These are phyloP conservation scores for Botrytis elliptica DNA, from an alignment of 2,329 filamentous ascomycete species.

Conservation along the genomic window DNA sequence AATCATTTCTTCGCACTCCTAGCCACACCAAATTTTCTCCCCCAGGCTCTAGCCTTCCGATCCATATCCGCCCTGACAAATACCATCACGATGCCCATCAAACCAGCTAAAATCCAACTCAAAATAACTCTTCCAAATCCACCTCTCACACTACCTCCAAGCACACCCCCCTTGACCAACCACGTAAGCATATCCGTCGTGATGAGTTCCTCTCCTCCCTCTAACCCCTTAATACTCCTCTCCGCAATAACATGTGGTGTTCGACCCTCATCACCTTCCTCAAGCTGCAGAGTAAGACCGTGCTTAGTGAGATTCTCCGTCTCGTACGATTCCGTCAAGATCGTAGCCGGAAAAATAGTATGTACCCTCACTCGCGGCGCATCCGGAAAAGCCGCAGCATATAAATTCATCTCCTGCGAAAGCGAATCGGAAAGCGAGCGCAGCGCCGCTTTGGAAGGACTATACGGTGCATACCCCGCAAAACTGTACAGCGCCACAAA, in stretches of 20 bases:
- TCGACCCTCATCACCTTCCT: conserved; percentile 75
- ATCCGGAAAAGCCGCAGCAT: conserved; percentile 71
- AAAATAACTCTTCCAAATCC: neutral
- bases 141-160: conserved; percentile 50
- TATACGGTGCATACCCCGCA: conserved; percentile 78
- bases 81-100: conserved; percentile 13
- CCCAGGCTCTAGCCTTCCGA: conserved; percentile 10
- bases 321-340: conserved; percentile 75
- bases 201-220: conserved; percentile 71
- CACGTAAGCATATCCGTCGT: conserved; percentile 70
- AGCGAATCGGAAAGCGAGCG: conserved; percentile 78
- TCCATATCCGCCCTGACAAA: conserved; percentile 18
- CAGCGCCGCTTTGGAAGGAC: conserved; percentile 79
- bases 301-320: conserved; percentile 77
- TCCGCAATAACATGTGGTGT: conserved; percentile 73
- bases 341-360: conserved; percentile 57
- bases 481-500: conserved; percentile 70
- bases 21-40: conserved; percentile 10
- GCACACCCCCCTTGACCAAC: conserved; percentile 66
- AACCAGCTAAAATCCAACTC: neutral
- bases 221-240: conserved; percentile 66
- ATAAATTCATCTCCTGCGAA: conserved; percentile 77
- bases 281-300: conserved; percentile 70
- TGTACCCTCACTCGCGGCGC: neutral
- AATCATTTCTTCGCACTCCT: neutral